A percentile compares a stretch with the other conserved stretches of the same genome.
Conservation (phyloP, 495 filamentous ascomycete genomes). For the Trichoderma erinaceum region DNA sequence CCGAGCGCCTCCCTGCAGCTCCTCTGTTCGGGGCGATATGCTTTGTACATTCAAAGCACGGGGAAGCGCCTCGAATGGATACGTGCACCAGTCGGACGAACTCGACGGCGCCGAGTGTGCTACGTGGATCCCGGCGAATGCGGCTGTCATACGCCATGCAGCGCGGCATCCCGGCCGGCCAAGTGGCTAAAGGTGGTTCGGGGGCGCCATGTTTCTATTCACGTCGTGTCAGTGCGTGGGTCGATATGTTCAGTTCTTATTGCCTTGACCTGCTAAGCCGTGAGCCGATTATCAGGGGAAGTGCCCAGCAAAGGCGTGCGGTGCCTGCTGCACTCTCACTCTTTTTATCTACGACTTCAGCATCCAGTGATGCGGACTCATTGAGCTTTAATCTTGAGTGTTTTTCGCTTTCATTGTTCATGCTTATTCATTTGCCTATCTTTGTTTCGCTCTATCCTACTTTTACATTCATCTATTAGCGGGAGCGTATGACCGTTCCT, state of each 20-base stretch:
- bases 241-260: not conserved
- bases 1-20: not conserved
- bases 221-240: not conserved
- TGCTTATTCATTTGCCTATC: not conserved
- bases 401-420: not conserved
- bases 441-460: not conserved
- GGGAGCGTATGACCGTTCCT: no score
- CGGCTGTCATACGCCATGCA: constrained; percentile 10
- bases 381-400: not conserved
- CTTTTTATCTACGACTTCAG: not conserved
- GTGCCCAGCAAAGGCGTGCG: not conserved
- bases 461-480: no score
- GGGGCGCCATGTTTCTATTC: constrained; percentile 9
- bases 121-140: constrained; percentile 5
- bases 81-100: constrained; percentile 7
- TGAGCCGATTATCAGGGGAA: not conserved
- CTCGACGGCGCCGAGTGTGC: not conserved
- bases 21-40: not conserved
- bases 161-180: constrained; percentile 5
- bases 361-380: not conserved
- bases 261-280: not conserved
- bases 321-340: not conserved
- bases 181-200: not conserved
- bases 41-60: not conserved
- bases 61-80: constrained; percentile 1